phyloP scores from a whole-genome alignment of 1,139 yeast species.

The Saccharomyces hybrid region DNA sequence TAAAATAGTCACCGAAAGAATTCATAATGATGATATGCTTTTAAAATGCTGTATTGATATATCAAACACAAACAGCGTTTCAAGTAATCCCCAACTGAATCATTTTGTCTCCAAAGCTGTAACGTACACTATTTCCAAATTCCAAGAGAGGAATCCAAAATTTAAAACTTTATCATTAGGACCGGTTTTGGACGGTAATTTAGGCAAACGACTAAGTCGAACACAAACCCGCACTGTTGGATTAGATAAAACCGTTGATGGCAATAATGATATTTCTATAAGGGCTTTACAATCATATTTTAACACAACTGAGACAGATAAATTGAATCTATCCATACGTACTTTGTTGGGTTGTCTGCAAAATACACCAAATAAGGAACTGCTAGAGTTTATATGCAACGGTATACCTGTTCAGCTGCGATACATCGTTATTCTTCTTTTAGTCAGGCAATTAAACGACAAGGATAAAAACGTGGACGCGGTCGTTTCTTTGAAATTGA shows the following conservation, averaged over 20 bases:
- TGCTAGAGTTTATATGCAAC: conserved; percentile 59
- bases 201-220: conserved; percentile 24
- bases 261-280: conserved; percentile 33
- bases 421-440: conserved; percentile 51
- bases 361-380: conserved; percentile 30
- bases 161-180: conserved; percentile 14
- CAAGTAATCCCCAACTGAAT: conserved; percentile 26
- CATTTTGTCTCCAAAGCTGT: conserved; percentile 24
- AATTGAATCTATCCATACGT: conserved; percentile 42
- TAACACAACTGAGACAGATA: conserved; percentile 44
- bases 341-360: conserved; percentile 38
- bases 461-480: conserved; percentile 10
- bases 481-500: conserved; percentile 44
- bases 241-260: conserved; percentile 18
- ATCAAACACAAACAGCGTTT: conserved; percentile 24
- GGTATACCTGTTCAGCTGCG: conserved; percentile 88
- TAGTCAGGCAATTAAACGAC: conserved; percentile 32
- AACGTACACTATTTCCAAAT: conserved; percentile 18
- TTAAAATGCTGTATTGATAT: conserved; percentile 29
- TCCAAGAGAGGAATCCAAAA: conserved; percentile 23
- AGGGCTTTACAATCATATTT: conserved; percentile 43
- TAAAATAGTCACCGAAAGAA: conserved; percentile 18
- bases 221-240: conserved; percentile 26
- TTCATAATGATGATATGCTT: conserved; percentile 27
- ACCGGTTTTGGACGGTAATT: conserved; percentile 6